Percentiles rank a stretch among this genome's conserved stretches.
phyloP scores from a whole-genome alignment of 352 stramenopile genomes.

The Pythium periplocum region DNA sequence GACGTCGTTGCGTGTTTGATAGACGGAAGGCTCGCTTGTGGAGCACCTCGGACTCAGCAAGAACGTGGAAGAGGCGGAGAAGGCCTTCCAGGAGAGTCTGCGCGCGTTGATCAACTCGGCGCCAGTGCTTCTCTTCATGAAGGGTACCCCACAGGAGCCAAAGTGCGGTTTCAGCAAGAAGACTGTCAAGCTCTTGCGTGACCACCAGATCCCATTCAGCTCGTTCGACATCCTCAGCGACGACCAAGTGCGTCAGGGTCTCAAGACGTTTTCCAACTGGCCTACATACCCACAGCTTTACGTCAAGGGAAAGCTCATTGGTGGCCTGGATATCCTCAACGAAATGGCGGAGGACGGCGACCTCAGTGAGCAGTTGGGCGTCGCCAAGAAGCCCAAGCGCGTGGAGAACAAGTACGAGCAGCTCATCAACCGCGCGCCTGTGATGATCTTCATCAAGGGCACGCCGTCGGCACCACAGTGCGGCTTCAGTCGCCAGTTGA shows the following conservation, averaged over 20 bases:
- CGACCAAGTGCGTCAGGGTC: conserved; percentile 92
- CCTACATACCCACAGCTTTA: conserved; percentile 97
- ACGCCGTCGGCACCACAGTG: conserved; percentile 90
- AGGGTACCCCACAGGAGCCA: conserved; percentile 87
- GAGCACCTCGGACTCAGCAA: conserved; percentile 71
- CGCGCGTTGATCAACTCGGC: conserved; percentile 81
- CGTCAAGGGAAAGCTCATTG: conserved; percentile 91
- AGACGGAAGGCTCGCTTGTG: conserved; percentile 59
- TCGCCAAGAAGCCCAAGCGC: conserved; percentile 84
- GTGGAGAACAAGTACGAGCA: conserved; percentile 82
- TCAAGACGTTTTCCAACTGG: conserved; percentile 97
- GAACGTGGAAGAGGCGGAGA: conserved; percentile 73
- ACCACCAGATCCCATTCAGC: conserved; percentile 89
- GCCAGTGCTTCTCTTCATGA: conserved; percentile 95
- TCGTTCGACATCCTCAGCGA: conserved; percentile 95
- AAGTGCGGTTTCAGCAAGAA: conserved; percentile 95
- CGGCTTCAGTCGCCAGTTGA: conserved; percentile 94
- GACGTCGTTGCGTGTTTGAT: background rate
- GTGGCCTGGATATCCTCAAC: conserved; percentile 94
- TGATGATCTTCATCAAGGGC: conserved; percentile 99
- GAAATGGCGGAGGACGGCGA: conserved; percentile 91
- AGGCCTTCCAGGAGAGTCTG: conserved; percentile 81
- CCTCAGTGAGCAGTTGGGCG: conserved; percentile 85
- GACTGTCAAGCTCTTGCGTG: conserved; percentile 86
- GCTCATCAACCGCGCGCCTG: conserved; percentile 84